Evolutionary conservation across 352 stramenopile genomes (phyloP).

Genomic region (Globisporangium iwayamae): DNA sequence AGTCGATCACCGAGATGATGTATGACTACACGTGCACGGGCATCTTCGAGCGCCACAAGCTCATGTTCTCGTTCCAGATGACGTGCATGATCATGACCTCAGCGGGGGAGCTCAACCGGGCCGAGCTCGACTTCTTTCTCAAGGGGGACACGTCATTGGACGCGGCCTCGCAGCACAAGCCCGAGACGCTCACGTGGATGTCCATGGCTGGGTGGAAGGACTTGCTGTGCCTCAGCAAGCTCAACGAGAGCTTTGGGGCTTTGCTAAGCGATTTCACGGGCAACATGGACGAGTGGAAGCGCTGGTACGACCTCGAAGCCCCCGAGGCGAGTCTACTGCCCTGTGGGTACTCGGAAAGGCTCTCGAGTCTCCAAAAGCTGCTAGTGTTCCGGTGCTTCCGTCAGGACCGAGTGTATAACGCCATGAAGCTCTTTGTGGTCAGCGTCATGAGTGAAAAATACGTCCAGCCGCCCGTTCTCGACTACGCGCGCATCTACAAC

Average conservation of each 20-base stretch:
- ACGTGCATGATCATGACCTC: slow-evolving; percentile 94
- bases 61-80: slow-evolving; percentile 97
- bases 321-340: slow-evolving; percentile 84
- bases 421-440: slow-evolving; percentile 94
- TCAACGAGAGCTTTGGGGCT: slow-evolving; percentile 62
- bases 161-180: slow-evolving; percentile 58
- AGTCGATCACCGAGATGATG: slow-evolving; percentile 91
- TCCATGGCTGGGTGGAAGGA: slow-evolving; percentile 91
- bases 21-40: slow-evolving; percentile 97
- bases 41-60: slow-evolving; percentile 97
- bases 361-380: slow-evolving; percentile 89
- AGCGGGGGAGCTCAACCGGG: slow-evolving; percentile 75
- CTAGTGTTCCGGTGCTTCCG: slow-evolving; percentile 93
- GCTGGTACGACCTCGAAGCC: slow-evolving; percentile 93
- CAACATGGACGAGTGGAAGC: slow-evolving; percentile 78
- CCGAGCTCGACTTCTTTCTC: slow-evolving; percentile 94
- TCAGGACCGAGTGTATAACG: slow-evolving; percentile 95
- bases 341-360: slow-evolving; percentile 67
- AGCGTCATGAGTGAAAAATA: slow-evolving; percentile 91
- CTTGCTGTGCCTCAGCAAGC: slow-evolving; percentile 74
- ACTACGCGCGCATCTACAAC: slow-evolving; percentile 92
- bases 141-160: slow-evolving; percentile 95
- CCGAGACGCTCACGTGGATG: slow-evolving; percentile 83
- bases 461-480: slow-evolving; percentile 92
- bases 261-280: slow-evolving; percentile 49